Conservation (phyloP, 164 flowering plant species). For the Magnolia changhungtana region DNA sequence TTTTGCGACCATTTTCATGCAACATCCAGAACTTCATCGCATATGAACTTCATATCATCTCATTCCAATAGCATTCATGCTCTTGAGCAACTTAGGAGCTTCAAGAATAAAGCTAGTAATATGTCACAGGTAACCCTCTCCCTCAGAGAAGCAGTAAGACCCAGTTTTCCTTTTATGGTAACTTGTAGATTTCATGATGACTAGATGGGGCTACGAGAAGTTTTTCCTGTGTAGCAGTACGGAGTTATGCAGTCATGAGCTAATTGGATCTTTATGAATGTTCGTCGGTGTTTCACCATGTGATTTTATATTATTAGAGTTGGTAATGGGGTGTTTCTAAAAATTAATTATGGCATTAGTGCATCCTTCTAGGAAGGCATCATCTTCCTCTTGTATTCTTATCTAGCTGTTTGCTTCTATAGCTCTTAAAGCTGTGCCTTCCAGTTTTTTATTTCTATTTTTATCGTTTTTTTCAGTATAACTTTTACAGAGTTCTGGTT, state of each 20-base stretch:
- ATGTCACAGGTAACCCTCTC: constrained; percentile 53
- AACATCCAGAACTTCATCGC: constrained; percentile 44
- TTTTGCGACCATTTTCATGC: constrained; percentile 79
- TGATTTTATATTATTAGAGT: not conserved
- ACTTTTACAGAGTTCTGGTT: no score
- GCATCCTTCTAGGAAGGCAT: no score
- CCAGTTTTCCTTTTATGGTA: not conserved
- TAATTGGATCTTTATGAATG: not conserved
- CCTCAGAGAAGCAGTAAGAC: not conserved
- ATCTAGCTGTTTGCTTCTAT: no score
- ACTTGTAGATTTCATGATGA: no score
- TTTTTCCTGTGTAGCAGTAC: not conserved
- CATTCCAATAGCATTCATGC: constrained; percentile 89
- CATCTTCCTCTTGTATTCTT: no score
- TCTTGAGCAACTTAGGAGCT: constrained; percentile 64
- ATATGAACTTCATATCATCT: constrained; percentile 83
- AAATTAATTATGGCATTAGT: not conserved
- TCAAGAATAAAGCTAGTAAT: constrained; percentile 60
- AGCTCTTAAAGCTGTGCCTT: no score
- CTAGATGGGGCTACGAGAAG: not conserved
- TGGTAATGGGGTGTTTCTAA: not conserved
- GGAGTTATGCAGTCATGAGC: not conserved
- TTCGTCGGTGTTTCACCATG: not conserved
- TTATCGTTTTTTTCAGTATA: no score
- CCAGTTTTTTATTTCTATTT: no score